Conservation (phyloP, 2,329 filamentous ascomycete species). For the Aurifilum marmelostoma region DNA sequence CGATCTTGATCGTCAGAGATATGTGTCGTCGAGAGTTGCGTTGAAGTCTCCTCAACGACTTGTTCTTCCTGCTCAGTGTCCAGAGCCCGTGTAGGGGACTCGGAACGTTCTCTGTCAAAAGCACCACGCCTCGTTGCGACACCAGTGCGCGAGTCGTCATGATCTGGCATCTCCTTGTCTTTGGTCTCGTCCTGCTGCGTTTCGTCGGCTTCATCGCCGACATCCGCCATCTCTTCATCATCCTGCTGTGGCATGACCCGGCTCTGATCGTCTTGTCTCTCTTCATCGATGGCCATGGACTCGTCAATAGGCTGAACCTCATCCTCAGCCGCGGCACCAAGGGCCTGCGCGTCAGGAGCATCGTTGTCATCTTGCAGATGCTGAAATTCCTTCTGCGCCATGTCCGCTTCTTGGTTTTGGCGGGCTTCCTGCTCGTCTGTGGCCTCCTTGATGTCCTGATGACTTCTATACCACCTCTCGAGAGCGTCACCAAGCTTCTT, state of each 20-base stretch:
- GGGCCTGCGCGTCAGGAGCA: constrained; percentile 83
- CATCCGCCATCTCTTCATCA: constrained; percentile 41
- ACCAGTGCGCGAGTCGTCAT: constrained; percentile 61
- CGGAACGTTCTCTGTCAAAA: constrained; percentile 55
- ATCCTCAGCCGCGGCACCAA: constrained; percentile 86
- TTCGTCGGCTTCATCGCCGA: constrained; percentile 47
- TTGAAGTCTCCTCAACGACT: constrained; percentile 56
- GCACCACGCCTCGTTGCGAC: constrained; percentile 64
- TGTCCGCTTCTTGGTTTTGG: constrained; percentile 62
- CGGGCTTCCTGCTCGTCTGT: constrained; percentile 58
- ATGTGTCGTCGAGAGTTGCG: constrained; percentile 74
- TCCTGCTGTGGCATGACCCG: constrained; percentile 57
- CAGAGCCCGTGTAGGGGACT: constrained; percentile 38
- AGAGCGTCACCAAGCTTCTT: constrained; percentile 93
- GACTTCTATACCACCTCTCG: constrained; percentile 89
- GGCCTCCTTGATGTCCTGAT: constrained; percentile 75
- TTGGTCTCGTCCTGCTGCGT: constrained; percentile 44
- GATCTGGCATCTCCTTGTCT: constrained; percentile 48
- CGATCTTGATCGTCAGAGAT: constrained; percentile 52
- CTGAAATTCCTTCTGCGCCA: constrained; percentile 84
- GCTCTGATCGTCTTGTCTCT: constrained; percentile 56
- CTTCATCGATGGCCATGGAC: constrained; percentile 80
- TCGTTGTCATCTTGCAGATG: constrained; percentile 85
- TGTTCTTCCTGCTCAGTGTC: constrained; percentile 46
- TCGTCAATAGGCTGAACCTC: constrained; percentile 86